A percentile compares a stretch with the other conserved stretches of the same genome.
phyloP scores from a whole-genome alignment of 106 monocot genomes.

The Triglochin maritima region DNA sequence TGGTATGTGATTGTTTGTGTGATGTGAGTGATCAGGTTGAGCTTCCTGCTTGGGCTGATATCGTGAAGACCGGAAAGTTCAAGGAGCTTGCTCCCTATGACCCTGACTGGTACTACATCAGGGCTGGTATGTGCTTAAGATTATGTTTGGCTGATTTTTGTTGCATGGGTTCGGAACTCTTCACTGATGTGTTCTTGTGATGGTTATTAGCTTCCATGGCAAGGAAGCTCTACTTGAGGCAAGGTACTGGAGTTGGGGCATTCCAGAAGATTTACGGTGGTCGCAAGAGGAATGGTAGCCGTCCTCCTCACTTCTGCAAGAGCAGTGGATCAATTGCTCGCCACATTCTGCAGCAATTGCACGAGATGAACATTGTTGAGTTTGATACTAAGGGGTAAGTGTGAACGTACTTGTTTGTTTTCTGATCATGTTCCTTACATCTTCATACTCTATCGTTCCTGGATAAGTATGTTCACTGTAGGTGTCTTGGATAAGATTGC shows the following conservation, averaged over 20 bases:
- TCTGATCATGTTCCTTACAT: too few relatives aligned
- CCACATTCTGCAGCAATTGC: slow-evolving; percentile 47
- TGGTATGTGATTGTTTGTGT: not conserved
- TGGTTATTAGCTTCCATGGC: slow-evolving; percentile 15
- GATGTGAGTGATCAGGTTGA: slow-evolving; percentile 14
- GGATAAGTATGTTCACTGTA: too few relatives aligned
- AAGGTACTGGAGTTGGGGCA: slow-evolving; percentile 16
- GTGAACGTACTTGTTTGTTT: too few relatives aligned
- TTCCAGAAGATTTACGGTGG: slow-evolving; percentile 28
- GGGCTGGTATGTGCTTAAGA: slow-evolving; percentile 12
- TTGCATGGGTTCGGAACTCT: not conserved
- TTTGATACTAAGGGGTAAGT: slow-evolving; percentile 40
- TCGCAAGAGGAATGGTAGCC: slow-evolving; percentile 20
- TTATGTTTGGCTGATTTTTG: not conserved
- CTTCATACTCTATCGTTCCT: too few relatives aligned
- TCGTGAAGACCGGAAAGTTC: slow-evolving; percentile 21
- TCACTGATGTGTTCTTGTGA: not conserved
- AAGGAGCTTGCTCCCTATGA: slow-evolving; percentile 33
- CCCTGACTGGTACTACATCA: slow-evolving; percentile 29
- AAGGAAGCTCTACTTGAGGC: slow-evolving; percentile 19
- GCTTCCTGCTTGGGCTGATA: slow-evolving; percentile 21
- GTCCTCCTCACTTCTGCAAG: slow-evolving; percentile 71
- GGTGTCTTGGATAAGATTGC: too few relatives aligned
- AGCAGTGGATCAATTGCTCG: slow-evolving; percentile 63
- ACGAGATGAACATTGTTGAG: slow-evolving; percentile 49